These are phyloP conservation scores for Boletus insuetus DNA, from an alignment of 768 basidiomycete species.

Conservation along the genomic window DNA sequence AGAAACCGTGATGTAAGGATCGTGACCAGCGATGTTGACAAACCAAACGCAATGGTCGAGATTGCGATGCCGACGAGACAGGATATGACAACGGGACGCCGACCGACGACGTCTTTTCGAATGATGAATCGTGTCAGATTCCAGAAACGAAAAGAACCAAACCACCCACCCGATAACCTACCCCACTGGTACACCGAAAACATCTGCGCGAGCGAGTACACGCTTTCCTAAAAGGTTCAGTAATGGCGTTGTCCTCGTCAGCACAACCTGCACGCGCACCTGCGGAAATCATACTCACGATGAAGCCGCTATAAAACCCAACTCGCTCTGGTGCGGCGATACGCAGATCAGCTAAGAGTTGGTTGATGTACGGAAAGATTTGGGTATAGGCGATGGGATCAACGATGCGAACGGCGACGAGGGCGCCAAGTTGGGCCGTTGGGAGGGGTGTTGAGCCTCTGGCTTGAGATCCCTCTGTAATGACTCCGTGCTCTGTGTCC, in stretches of 20 bases:
- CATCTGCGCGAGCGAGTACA: constrained; percentile 59
- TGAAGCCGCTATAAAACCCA: constrained; percentile 65
- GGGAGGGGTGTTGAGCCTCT: constrained; percentile 31
- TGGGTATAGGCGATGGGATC: constrained; percentile 62
- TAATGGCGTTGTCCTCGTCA: no score
- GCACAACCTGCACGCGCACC: constrained; percentile 35
- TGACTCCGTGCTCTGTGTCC: constrained; percentile 1
- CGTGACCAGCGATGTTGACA: constrained; percentile 47
- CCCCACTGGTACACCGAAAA: constrained; percentile 64
- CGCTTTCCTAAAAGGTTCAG: constrained; percentile 46
- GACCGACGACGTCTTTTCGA: constrained; percentile 50
- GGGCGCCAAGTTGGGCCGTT: constrained; percentile 42
- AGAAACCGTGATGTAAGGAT: constrained; percentile 51
- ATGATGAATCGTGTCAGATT: not conserved
- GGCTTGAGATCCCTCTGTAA: not conserved
- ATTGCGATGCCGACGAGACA: constrained; percentile 51
- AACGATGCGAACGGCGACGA: constrained; percentile 45
- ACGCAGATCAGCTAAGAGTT: constrained; percentile 53
- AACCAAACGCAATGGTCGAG: constrained; percentile 50
- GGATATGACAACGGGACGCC: constrained; percentile 58
- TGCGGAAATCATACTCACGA: constrained; percentile 1
- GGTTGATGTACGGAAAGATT: constrained; percentile 65
- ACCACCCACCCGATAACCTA: constrained; percentile 45
- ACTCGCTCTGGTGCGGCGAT: constrained; percentile 54
- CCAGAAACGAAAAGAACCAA: no score